Conservation (phyloP, 2,329 filamentous ascomycete species). For the Cytospora mali region DNA sequence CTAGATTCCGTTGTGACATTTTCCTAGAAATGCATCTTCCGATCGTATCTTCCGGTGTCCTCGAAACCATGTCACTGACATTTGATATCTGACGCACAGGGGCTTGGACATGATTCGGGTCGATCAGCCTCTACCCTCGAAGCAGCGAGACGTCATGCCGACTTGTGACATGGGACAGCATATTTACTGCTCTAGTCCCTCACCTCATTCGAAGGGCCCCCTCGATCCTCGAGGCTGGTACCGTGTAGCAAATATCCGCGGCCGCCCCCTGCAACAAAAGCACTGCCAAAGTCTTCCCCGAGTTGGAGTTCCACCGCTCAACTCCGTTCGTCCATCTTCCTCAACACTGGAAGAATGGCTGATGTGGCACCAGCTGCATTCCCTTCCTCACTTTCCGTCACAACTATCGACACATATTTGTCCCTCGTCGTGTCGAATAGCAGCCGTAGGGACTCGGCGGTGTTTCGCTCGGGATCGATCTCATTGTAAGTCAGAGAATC, state of each 20-base stretch:
- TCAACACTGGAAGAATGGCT: slow-evolving; percentile 70
- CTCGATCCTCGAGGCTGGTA: not conserved
- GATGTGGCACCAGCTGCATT: slow-evolving; percentile 84
- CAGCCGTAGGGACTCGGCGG: slow-evolving; percentile 59
- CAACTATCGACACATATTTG: slow-evolving; percentile 82
- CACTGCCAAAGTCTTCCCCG: not conserved
- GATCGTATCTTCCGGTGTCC: not conserved
- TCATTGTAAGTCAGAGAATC: slow-evolving; percentile 96
- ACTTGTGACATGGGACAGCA: not conserved
- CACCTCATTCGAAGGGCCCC: not conserved
- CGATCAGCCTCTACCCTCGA: not conserved
- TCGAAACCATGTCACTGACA: not conserved
- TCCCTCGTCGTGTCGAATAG: slow-evolving; percentile 92
- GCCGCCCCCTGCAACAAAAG: not conserved
- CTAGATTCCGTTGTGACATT: not conserved
- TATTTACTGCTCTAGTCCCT: not conserved
- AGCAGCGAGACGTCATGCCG: not conserved
- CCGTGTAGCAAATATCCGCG: not conserved
- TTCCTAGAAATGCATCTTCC: not conserved
- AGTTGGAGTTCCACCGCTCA: slow-evolving; percentile 37
- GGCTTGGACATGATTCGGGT: not conserved
- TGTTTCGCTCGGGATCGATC: slow-evolving; percentile 73
- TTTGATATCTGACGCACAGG: not conserved
- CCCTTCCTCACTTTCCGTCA: slow-evolving; percentile 93
- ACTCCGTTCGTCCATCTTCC: slow-evolving; percentile 59